phyloP scores from a whole-genome alignment of 371 early-diverging fungal genomes.

The Zopfochytrium polystomum region DNA sequence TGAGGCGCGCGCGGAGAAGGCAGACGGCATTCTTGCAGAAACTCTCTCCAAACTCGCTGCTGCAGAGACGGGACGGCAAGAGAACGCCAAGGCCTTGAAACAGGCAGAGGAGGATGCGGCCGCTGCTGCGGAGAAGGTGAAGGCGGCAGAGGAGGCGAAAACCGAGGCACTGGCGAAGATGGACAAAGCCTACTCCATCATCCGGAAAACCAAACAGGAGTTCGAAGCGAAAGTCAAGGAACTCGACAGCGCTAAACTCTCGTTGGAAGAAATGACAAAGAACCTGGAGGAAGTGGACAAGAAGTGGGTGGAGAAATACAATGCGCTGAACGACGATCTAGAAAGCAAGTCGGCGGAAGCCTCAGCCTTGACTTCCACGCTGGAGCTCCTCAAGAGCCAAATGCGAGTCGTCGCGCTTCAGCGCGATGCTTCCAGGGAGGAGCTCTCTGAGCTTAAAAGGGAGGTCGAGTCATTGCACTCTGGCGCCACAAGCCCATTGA shows the following conservation, averaged over 20 bases:
- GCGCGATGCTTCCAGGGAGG: constrained; percentile 9
- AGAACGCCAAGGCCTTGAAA: not conserved
- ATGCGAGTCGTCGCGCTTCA: not conserved
- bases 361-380: constrained; percentile 6
- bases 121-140: not conserved
- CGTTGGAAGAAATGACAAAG: not conserved
- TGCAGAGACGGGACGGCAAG: not conserved
- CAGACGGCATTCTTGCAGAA: not conserved
- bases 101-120: not conserved
- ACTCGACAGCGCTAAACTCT: not conserved
- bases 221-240: constrained; percentile 1
- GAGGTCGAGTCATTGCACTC: constrained; percentile 13
- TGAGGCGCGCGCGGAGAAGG: not conserved
- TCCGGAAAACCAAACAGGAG: constrained; percentile 21
- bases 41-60: not conserved
- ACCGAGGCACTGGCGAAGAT: constrained; percentile 17
- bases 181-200: constrained; percentile 23
- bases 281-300: not conserved
- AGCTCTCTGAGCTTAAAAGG: constrained; percentile 5
- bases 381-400: not conserved
- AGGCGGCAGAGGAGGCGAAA: constrained; percentile 5
- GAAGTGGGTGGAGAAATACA: not conserved
- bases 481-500: too few species aligned
- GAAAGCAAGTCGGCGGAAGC: not conserved
- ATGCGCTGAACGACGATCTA: constrained; percentile 6